These are phyloP conservation scores for Exutisphaerella laricina DNA, from an alignment of 2,329 filamentous ascomycete species.

Conservation along the genomic window DNA sequence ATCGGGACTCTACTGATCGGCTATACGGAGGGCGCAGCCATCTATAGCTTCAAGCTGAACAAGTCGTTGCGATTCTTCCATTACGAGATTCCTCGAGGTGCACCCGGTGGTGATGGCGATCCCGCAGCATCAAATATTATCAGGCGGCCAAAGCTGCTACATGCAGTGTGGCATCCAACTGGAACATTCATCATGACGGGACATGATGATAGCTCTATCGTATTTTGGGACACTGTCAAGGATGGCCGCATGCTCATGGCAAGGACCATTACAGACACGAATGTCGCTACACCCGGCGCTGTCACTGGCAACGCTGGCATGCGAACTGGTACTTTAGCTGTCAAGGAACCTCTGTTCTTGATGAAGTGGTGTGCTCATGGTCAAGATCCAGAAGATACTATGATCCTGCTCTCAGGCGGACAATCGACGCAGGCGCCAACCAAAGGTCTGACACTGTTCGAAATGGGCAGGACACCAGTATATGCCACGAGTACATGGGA, in stretches of 20 bases:
- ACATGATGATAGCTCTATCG: slow-evolving; percentile 85
- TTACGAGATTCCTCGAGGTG: slow-evolving; percentile 74
- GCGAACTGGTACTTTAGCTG: slow-evolving; percentile 46
- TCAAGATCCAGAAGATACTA: slow-evolving; percentile 87
- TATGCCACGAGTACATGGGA: slow-evolving; percentile 93
- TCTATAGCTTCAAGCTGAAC: slow-evolving; percentile 94
- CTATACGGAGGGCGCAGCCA: slow-evolving; percentile 80
- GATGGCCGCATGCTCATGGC: slow-evolving; percentile 81
- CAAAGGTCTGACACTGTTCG: slow-evolving; percentile 80
- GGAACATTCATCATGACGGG: slow-evolving; percentile 83
- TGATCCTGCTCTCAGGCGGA: slow-evolving; percentile 78
- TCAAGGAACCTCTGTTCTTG: slow-evolving; percentile 69
- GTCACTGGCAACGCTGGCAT: slow-evolving; percentile 21
- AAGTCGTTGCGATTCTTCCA: slow-evolving; percentile 71
- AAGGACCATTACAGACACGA: slow-evolving; percentile 67
- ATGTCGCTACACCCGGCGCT: slow-evolving; percentile 60
- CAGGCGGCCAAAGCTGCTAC: slow-evolving; percentile 68
- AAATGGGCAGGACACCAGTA: slow-evolving; percentile 80
- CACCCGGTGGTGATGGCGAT: slow-evolving; percentile 70
- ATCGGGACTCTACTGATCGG: slow-evolving; percentile 86
- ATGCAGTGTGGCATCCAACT: slow-evolving; percentile 90
- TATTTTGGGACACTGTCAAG: slow-evolving; percentile 78
- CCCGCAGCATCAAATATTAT: slow-evolving; percentile 55
- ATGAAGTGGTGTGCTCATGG: slow-evolving; percentile 87
- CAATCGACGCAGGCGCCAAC: slow-evolving; percentile 59